Conservation (phyloP, 345 rosid genomes). For the Eucalyptus erythrocorys region DNA sequence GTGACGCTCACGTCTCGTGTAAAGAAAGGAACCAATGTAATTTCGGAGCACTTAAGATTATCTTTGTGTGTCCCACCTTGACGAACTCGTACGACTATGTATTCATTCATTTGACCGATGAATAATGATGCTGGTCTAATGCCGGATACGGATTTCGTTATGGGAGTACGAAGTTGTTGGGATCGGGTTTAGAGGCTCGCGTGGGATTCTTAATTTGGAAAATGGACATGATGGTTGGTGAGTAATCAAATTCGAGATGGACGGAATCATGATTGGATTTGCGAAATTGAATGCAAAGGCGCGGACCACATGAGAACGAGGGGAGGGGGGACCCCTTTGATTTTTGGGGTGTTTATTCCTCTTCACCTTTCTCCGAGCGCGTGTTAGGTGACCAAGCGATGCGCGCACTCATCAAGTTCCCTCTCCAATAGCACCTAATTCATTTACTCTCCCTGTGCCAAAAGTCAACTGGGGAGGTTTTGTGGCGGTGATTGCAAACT, state of each 20-base stretch:
- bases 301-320: background rate
- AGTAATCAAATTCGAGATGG: background rate
- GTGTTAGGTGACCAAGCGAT: background rate
- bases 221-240: background rate
- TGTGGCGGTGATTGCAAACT: background rate
- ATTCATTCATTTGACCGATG: background rate
- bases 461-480: background rate
- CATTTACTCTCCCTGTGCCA: background rate
- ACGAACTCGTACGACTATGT: background rate
- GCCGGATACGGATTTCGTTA: background rate
- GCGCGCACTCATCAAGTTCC: background rate
- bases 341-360: background rate
- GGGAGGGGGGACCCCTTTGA: background rate
- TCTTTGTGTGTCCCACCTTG: background rate
- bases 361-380: background rate
- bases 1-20: background rate
- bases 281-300: background rate
- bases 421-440: background rate
- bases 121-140: background rate
- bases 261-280: background rate
- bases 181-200: background rate
- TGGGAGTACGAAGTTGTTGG: background rate
- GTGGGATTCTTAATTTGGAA: background rate
- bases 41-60: background rate
- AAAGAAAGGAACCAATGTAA: background rate